Base-by-base conservation (phyloP, 495 filamentous ascomycete species). In the Cryomyces antarcticus region DNA sequence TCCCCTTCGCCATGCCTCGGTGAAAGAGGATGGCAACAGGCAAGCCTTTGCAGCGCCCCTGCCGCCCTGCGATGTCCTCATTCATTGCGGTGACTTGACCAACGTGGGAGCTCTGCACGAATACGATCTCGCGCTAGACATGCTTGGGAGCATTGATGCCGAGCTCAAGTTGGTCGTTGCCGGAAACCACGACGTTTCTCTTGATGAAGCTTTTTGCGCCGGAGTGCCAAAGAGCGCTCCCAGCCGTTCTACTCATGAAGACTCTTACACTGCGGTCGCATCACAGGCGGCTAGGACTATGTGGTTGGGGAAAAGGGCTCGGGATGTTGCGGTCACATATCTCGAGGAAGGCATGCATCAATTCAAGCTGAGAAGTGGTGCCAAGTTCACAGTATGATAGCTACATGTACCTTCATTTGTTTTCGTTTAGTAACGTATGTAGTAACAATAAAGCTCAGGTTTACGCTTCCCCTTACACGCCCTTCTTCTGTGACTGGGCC, bases 51-150 rank as follows among this genome's bases (percentile, higher is more conserved):
- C 40, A 10, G 24, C 37, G 28, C 58, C 60, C 5, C 43, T 59
- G 4, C 75, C 74, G 1, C 52, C 55, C 41, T 64, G 65, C 39
- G 72, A 87, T 55, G 64, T 87, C 36, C 63, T 75, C 7, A 66
- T 89, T 11, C 82, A 86, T 55, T 77, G 73, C 47, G 80, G 81
- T 36, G 80, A 87, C 56, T 54, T 87, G 24, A 87, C 80, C 6
- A 67, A 69, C 43, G 56, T 70, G 41, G 80, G 79, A 2, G 65
- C 66, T 10, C 38, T 69, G 3, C 39, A 53, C 35, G 71, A 83
- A 49, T 75, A 76, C 50, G 54, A 62, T 10, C 44, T 49, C 5
- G 60, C 65, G 6, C 50, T 86, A 17, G 41, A 60, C 3, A 66
- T 80, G 52, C 61, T 89, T 10, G 52, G 54, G 11, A 49, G 41